Evolutionary conservation across 208 protist genomes (phyloP), one percentile per base, ranked within the genome.

Genomic region (Zelonia costaricensis): DNA sequence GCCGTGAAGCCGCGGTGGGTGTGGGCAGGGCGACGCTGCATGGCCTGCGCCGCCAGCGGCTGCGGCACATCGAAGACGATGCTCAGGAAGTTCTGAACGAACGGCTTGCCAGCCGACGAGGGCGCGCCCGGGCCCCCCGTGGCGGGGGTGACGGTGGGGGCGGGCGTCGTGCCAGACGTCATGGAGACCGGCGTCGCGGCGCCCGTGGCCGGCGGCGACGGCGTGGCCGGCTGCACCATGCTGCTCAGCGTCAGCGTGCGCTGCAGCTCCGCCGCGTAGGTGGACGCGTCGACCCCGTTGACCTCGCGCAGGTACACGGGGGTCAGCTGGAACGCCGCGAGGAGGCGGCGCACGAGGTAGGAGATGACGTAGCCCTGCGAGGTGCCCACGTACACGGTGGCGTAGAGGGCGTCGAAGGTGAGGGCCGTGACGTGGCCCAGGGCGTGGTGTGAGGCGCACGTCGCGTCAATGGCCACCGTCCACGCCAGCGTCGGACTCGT

Each of bases 331-430:
- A 84, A 74, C 1, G 86, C 86, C 3, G 74, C 39, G 13, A 93
- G 48, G 18, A 93, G 62, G 39, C 78, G 82, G n/a, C 80, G 86
- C 9, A 93, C 45, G 10, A 89, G 65, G 54, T 88, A 93, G 12
- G 82, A 88, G 42, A 78, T 60, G 35, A 93, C 30, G 56, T 72
- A 89, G 15, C 86, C 86, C 43, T 90, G 78, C 25, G 61, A 64
- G n/a, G 86, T 90, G 18, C 86, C 86, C 16, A 90, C 70, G 44
- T 93, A 93, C 6, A 93, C 42, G 27, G 78, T 75, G 51, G 69
- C 75, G 67, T 79, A 73, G 25, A 70, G 45, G 3, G 76, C 61
- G 44, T 93, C 86, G 62, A 90, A 93, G 60, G 78, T 66, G 30
- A 93, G 39, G 20, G 56, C 56, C 9, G 76, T 72, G 6, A 84